These are phyloP conservation scores for Seminavis robusta DNA, from an alignment of 108 stramenopile genomes.

Conservation along the genomic window DNA sequence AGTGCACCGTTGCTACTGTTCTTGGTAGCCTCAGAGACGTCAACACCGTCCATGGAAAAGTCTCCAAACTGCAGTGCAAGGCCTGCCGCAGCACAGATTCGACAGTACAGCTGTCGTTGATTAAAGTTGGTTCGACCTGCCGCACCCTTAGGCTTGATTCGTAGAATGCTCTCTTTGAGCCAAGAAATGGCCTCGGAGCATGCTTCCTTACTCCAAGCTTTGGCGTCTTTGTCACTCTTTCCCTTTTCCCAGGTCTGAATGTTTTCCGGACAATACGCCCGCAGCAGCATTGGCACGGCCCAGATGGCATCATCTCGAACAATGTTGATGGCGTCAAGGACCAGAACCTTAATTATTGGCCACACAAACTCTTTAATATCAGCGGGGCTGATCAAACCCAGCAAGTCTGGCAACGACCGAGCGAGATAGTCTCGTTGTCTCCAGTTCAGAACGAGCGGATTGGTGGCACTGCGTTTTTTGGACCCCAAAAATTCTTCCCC, in stretches of 20 bases:
- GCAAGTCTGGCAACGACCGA: slow-evolving; percentile 73
- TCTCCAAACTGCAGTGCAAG: slow-evolving; percentile 68
- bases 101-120: slow-evolving; percentile 72
- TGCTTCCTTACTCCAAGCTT: slow-evolving; percentile 19
- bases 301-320: slow-evolving; percentile 82
- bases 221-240: slow-evolving; percentile 17
- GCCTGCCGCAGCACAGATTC: slow-evolving; percentile 63
- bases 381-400: slow-evolving; percentile 49
- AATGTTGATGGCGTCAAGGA: slow-evolving; percentile 72
- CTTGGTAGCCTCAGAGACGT: not conserved
- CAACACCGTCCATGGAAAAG: slow-evolving; percentile 3
- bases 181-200: slow-evolving; percentile 57
- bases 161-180: slow-evolving; percentile 60
- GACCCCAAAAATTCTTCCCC: slow-evolving; percentile 76
- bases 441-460: slow-evolving; percentile 91
- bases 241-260: slow-evolving; percentile 16
- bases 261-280: slow-evolving; percentile 41
- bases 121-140: slow-evolving; percentile 47
- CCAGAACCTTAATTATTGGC: slow-evolving; percentile 68
- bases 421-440: slow-evolving; percentile 89
- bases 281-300: slow-evolving; percentile 65
- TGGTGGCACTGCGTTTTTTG: slow-evolving; percentile 67
- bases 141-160: slow-evolving; percentile 35
- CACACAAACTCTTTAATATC: slow-evolving; percentile 59
- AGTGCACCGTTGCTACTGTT: slow-evolving; percentile 15